Base-by-base conservation (phyloP, 768 basidiomycete species). In the Pholiota conissans region DNA sequence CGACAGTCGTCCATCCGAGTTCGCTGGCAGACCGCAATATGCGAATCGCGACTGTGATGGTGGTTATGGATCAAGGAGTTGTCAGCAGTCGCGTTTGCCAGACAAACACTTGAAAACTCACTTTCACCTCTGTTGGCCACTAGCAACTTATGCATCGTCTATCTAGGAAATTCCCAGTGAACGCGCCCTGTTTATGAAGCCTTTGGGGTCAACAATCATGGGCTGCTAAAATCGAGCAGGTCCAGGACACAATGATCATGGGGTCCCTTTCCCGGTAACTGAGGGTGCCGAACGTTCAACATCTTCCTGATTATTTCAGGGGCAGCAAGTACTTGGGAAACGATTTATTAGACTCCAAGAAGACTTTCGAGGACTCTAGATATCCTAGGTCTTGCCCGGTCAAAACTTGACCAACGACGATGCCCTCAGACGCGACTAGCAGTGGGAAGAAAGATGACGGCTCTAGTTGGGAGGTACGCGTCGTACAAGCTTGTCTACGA, bases 21-120 rank as follows among this genome's bases (percentile, higher is more conserved):
- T 93, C 90, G 63, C 88, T 86, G 16, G 93, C 90, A 1, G 91
- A 88, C 61, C 91, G 84, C 76, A 95, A 87, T 40, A 95, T 86
- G 65, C 93, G 87, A 62, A 95, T 84, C n/a, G 93, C 93, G 71
- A 95, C 95, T n/a, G n/a, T 86, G 35, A 16, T 40, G 40, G 29
- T 27, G 39, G 52, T 45, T 24, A 28, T 29, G 39, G 39, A 54
- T 54, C 40, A 54, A 45, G 24, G 30, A 34, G 22, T 20, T 20
- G 40, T 42, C 40, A 42, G 16, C 27, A 49, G 22, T 13, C 45
- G 40, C 55, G 26, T 40, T 52, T 42, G 55, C 57, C 32, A 59
- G 61, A 42, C 49, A 59, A 62, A 56, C 58, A 61, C 34, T 52
- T 27, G 22, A 52, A 56, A 52, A 73, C 77, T 71, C 50, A 78